Conservation (phyloP, 495 filamentous ascomycete genomes). For the Endocarpon pusillum region DNA sequence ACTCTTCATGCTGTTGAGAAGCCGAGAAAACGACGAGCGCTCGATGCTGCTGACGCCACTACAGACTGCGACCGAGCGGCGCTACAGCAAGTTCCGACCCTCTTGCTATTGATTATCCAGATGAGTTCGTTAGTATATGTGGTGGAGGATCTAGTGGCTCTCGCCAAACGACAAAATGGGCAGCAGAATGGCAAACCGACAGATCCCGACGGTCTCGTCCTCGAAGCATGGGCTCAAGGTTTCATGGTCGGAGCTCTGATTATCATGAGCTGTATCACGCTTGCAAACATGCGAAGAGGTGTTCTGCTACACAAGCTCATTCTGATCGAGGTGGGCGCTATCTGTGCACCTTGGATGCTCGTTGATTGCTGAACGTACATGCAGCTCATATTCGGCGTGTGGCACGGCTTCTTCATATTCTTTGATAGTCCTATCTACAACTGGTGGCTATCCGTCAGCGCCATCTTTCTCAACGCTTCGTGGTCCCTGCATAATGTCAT, state of each 20-base stretch:
- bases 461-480: conserved; percentile 27
- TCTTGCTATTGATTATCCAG: too few relatives aligned
- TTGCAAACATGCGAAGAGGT: conserved; percentile 15
- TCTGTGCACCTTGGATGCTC: conserved; percentile 1
- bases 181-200: too few relatives aligned
- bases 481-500: conserved; percentile 33
- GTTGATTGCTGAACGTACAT: not conserved
- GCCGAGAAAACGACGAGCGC: too few relatives aligned
- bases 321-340: conserved; percentile 15
- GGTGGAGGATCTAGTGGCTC: too few relatives aligned
- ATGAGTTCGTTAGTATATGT: too few relatives aligned
- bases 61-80: too few relatives aligned
- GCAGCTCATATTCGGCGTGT: conserved; percentile 9
- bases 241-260: conserved; percentile 17
- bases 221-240: conserved; percentile 20
- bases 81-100: too few relatives aligned
- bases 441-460: conserved; percentile 29
- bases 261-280: conserved; percentile 15
- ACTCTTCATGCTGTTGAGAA: too few relatives aligned
- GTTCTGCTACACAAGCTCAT: conserved; percentile 20
- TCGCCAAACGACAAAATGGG: too few relatives aligned
- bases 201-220: conserved; percentile 11
- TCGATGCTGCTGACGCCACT: too few relatives aligned
- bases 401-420: conserved; percentile 30
- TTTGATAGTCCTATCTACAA: conserved; percentile 23